Evolutionary conservation across 2,329 filamentous ascomycete genomes (phyloP).

Genomic region (Aspergillus flavus): DNA sequence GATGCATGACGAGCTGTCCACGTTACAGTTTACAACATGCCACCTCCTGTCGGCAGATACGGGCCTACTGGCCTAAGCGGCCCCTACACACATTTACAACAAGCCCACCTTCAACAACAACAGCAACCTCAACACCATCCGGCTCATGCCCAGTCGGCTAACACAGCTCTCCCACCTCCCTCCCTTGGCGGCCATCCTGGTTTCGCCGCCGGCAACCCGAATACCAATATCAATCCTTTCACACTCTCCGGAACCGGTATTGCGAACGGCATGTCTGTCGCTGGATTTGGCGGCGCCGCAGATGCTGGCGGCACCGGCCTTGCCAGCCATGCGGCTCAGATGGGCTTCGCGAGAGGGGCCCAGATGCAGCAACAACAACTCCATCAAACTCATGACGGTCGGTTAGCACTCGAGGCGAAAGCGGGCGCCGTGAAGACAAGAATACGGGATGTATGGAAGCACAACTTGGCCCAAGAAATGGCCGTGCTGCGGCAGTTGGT

Average conservation of each 20-base stretch:
- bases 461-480: conserved; percentile 92
- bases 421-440: conserved; percentile 67
- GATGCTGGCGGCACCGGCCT: conserved; percentile 69
- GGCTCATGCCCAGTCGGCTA: conserved; percentile 48
- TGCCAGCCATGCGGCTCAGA: conserved; percentile 82
- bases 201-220: conserved; percentile 66
- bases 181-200: conserved; percentile 67
- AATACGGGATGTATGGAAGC: conserved; percentile 95
- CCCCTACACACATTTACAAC: conserved; percentile 61
- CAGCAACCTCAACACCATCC: conserved; percentile 47
- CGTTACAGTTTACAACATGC: conserved; percentile 48
- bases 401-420: conserved; percentile 58
- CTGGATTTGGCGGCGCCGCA: conserved; percentile 58
- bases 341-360: conserved; percentile 80
- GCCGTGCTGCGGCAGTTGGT: conserved; percentile 77
- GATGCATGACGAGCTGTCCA: conserved; percentile 21
- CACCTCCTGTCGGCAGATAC: conserved; percentile 61
- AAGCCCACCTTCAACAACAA: conserved; percentile 48
- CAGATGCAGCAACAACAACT: conserved; percentile 62
- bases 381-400: conserved; percentile 54
- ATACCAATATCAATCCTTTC: conserved; percentile 70
- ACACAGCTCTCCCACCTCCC: conserved; percentile 55
- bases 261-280: conserved; percentile 60
- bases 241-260: conserved; percentile 52
- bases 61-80: conserved; percentile 60